These are phyloP conservation scores for Infundibulicybe gibba DNA, from an alignment of 768 basidiomycete genomes.

Conservation along the genomic window DNA sequence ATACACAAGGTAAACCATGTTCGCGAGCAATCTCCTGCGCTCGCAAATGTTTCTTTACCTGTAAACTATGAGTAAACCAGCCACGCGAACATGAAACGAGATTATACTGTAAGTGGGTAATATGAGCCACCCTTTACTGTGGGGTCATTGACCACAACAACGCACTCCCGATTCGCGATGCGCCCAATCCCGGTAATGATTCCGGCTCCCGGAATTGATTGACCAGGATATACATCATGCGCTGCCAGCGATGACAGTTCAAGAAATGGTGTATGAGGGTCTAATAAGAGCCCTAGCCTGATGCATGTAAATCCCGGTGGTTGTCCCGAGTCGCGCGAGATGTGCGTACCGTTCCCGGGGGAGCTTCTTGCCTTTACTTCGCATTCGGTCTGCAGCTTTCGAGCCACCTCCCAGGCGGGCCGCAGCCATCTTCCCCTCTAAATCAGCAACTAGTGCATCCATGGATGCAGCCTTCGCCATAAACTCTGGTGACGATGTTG, in stretches of 20 bases:
- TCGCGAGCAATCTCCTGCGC: constrained; percentile 95
- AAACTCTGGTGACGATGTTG: constrained; percentile 71
- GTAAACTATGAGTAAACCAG: background rate
- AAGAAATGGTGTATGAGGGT: constrained; percentile 85
- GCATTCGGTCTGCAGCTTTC: constrained; percentile 74
- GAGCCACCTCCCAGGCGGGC: constrained; percentile 71
- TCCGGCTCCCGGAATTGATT: constrained; percentile 83
- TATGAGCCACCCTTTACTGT: constrained; percentile 93
- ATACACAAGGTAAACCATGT: constrained; percentile 86
- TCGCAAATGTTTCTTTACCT: constrained; percentile 94
- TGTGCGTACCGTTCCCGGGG: constrained; percentile 71
- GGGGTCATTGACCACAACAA: constrained; percentile 92
- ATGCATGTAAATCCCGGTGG: background rate
- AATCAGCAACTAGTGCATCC: constrained; percentile 62
- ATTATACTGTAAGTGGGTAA: constrained; percentile 74
- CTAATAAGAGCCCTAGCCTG: constrained; percentile 72
- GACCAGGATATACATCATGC: constrained; percentile 76
- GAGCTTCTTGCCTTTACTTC: constrained; percentile 73
- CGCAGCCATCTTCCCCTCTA: constrained; percentile 55
- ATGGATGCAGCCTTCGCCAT: constrained; percentile 61
- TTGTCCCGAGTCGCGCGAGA: background rate
- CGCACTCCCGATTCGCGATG: constrained; percentile 78
- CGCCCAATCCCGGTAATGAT: constrained; percentile 85
- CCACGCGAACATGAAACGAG: background rate
- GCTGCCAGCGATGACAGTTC: constrained; percentile 87